Conservation (phyloP, 106 monocot species). For the Apostasia shenzhenica region DNA sequence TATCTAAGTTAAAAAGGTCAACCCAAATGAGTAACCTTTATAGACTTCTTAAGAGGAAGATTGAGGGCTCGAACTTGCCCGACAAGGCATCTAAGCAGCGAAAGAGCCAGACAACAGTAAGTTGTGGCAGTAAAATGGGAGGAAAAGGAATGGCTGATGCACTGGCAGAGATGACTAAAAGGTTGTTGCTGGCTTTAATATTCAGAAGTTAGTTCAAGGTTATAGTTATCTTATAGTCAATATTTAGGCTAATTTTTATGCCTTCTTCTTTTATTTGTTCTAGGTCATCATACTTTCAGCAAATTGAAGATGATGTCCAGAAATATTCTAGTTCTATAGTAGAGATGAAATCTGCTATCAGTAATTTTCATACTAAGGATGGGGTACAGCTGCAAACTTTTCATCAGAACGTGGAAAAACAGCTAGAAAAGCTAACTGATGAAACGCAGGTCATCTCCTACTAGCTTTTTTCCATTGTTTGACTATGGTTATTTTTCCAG, state of each 20-base stretch:
- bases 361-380: conserved; percentile 33
- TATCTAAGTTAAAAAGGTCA: conserved; percentile 53
- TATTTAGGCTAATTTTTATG: not conserved
- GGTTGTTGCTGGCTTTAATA: conserved; percentile 9
- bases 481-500: not conserved
- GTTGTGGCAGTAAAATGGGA: conserved; percentile 14
- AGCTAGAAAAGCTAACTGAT: conserved; percentile 48
- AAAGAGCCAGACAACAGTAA: conserved; percentile 11
- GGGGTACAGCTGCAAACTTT: conserved; percentile 42
- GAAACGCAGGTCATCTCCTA: conserved; percentile 43
- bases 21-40: conserved; percentile 51
- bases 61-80: conserved; percentile 38
- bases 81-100: conserved; percentile 17
- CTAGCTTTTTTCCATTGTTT: not conserved
- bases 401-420: conserved; percentile 32
- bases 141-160: conserved; percentile 59
- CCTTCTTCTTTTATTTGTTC: not conserved
- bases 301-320: conserved; percentile 50
- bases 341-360: conserved; percentile 30
- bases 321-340: conserved; percentile 27
- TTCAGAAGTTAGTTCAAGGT: not conserved
- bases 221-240: not conserved
- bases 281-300: conserved; percentile 54
- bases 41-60: conserved; percentile 38
- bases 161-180: conserved; percentile 57